phyloP scores from a whole-genome alignment of 768 basidiomycete species.

The Sutorius australiensis region DNA sequence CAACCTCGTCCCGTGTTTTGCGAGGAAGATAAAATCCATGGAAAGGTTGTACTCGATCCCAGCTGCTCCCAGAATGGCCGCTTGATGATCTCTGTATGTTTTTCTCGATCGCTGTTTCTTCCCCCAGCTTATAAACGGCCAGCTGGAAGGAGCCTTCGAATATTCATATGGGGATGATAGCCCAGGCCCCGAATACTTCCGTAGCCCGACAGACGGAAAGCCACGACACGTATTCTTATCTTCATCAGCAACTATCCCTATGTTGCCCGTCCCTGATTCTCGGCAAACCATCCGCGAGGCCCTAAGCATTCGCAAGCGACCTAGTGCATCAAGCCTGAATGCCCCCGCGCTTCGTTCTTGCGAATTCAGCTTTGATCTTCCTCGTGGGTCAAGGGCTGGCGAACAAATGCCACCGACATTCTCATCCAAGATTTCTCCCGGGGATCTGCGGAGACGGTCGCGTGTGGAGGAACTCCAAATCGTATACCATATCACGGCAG shows the following conservation, averaged over 20 bases:
- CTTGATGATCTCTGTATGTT: conserved; percentile 51
- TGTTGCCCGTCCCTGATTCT: conserved; percentile 30
- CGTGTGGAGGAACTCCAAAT: conserved; percentile 40
- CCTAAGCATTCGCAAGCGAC: conserved; percentile 44
- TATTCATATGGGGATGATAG: conserved; percentile 34
- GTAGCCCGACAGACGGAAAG: conserved; percentile 21
- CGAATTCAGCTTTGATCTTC: conserved; percentile 56
- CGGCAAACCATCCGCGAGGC: conserved; percentile 26
- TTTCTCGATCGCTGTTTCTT: neutral
- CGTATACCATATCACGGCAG: conserved; percentile 50
- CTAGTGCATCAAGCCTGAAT: conserved; percentile 41
- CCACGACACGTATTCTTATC: conserved; percentile 49
- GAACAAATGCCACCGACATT: conserved; percentile 66
- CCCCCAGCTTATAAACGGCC: conserved; percentile 4
- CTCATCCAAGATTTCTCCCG: conserved; percentile 34
- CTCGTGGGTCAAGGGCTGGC: conserved; percentile 43
- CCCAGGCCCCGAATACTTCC: conserved; percentile 16
- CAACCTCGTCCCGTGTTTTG: conserved; percentile 50
- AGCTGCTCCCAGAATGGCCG: conserved; percentile 51
- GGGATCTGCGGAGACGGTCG: conserved; percentile 22
- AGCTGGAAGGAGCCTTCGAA: conserved; percentile 65
- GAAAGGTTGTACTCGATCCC: conserved; percentile 55
- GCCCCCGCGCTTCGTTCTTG: conserved; percentile 31
- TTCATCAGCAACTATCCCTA: conserved; percentile 41
- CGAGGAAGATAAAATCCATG: conserved; percentile 56